phyloP scores from a whole-genome alignment of 768 basidiomycete genomes.

The Glaciozyma martinii region DNA sequence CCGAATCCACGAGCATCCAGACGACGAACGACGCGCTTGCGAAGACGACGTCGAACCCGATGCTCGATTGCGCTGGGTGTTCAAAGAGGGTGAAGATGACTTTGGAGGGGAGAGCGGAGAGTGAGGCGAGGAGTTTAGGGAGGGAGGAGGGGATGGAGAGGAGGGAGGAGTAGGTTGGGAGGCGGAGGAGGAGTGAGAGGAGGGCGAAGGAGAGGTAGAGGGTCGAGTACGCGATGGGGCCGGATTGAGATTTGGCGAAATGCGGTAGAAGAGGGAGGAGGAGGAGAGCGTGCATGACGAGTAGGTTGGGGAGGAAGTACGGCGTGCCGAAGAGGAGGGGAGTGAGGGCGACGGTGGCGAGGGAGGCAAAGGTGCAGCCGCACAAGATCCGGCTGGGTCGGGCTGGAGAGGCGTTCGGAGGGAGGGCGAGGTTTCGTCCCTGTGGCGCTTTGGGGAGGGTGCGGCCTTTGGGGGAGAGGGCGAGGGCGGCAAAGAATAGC shows the following conservation, averaged over 20 bases:
- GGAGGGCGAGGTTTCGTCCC: slow-evolving; percentile 18
- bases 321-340: slow-evolving; percentile 44
- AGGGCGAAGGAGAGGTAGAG: slow-evolving; percentile 23
- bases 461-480: slow-evolving; percentile 34
- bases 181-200: slow-evolving; percentile 17
- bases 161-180: slow-evolving; percentile 9
- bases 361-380: slow-evolving; percentile 45
- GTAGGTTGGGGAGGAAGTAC: slow-evolving; percentile 53
- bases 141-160: slow-evolving; percentile 4
- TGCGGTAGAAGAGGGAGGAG: slow-evolving; percentile 49
- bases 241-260: slow-evolving; percentile 35
- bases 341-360: slow-evolving; percentile 45
- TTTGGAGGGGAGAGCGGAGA: background rate
- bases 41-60: slow-evolving; percentile 32
- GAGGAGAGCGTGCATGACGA: slow-evolving; percentile 54
- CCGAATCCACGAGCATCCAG: background rate
- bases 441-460: background rate
- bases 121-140: background rate
- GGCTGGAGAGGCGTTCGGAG: background rate
- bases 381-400: slow-evolving; percentile 28
- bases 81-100: slow-evolving; percentile 6
- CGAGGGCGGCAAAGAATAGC: slow-evolving; percentile 53
- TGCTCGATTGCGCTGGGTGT: slow-evolving; percentile 33
- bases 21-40: slow-evolving; percentile 14
- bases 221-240: background rate